Conservation (phyloP, 1,139 yeast species). For the Suhomyces taliae region DNA sequence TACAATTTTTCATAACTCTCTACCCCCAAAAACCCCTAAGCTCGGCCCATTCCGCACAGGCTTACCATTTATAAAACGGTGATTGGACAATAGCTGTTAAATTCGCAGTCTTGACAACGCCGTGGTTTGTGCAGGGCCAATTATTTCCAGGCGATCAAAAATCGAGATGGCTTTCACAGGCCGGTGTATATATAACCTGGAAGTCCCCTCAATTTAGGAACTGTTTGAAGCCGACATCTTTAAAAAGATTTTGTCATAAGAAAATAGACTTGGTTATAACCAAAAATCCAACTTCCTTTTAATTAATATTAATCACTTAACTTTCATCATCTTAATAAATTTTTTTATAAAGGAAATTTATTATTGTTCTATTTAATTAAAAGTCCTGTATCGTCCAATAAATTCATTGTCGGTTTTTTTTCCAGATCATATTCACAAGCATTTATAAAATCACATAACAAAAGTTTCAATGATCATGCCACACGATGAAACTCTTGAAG, state of each 20-base stretch:
- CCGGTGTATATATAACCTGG: not conserved
- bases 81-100: conserved; percentile 7
- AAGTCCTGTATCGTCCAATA: too few relatives aligned
- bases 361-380: too few relatives aligned
- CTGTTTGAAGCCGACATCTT: not conserved
- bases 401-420: too few relatives aligned
- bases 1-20: not conserved
- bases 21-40: not conserved
- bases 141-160: conserved; percentile 4
- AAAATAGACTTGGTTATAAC: too few relatives aligned
- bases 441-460: not conserved
- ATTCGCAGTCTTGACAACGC: conserved; percentile 5
- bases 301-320: too few relatives aligned
- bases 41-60: not conserved
- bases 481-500: conserved; percentile 11
- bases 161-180: conserved; percentile 5
- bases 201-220: not conserved
- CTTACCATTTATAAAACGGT: conserved; percentile 6
- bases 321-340: too few relatives aligned
- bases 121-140: conserved; percentile 4
- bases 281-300: too few relatives aligned
- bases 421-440: not conserved
- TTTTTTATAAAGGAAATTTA: too few relatives aligned
- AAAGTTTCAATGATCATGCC: conserved; percentile 7
- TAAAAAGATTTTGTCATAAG: not conserved